phyloP scores from a whole-genome alignment of 495 filamentous ascomycete species.

The Jackrogersella multiformis region DNA sequence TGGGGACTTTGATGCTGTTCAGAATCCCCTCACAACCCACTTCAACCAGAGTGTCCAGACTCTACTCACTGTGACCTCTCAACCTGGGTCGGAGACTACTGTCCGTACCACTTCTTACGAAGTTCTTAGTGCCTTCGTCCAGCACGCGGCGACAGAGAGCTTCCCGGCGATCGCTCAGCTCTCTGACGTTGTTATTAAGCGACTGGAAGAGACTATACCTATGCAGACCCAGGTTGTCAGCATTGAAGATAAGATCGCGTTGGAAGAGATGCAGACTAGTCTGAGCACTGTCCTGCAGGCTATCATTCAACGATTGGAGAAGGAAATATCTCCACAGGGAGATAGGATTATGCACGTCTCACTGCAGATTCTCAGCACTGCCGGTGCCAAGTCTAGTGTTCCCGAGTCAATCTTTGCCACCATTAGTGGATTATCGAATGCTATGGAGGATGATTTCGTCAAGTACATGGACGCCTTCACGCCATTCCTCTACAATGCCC shows the following conservation, averaged over 20 bases:
- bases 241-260: conserved; percentile 90
- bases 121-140: conserved; percentile 92
- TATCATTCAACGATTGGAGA: conserved; percentile 90
- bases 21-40: conserved; percentile 87
- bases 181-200: conserved; percentile 84
- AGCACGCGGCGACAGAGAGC: conserved; percentile 86
- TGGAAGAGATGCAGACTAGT: conserved; percentile 98
- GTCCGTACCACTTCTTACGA: conserved; percentile 99
- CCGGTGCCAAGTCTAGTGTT: conserved; percentile 88
- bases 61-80: conserved; percentile 84
- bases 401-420: conserved; percentile 92
- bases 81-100: conserved; percentile 83
- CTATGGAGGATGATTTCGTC: conserved; percentile 88
- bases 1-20: conserved; percentile 75
- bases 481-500: conserved; percentile 89
- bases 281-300: conserved; percentile 88
- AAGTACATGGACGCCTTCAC: conserved; percentile 97
- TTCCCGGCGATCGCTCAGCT: conserved; percentile 80
- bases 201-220: conserved; percentile 88
- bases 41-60: conserved; percentile 91
- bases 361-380: conserved; percentile 78
- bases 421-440: conserved; percentile 84
- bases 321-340: conserved; percentile 87
- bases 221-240: conserved; percentile 94
- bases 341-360: conserved; percentile 92